Evolutionary conservation across 2,329 filamentous ascomycete genomes (phyloP), one percentile per base, ranked within the genome.

Genomic region (Cercospora sp.): DNA sequence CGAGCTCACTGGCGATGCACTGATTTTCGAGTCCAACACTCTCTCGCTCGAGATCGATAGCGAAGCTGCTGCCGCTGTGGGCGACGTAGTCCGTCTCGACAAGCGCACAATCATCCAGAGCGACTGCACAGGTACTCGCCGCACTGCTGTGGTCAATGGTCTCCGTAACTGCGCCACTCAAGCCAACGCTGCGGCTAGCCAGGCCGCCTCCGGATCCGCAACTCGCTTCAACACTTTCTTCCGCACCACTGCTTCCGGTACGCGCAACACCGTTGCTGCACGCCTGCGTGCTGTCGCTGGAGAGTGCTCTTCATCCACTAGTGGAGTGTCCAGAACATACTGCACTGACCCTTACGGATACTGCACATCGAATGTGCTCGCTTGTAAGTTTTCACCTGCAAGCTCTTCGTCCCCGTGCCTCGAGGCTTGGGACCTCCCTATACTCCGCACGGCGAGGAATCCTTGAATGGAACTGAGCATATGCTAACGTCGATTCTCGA

Each of bases 141-240:
- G 26, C n/a, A 58, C 26, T 20, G 53, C 53, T 12, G 53, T 58
- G 28, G 30, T 33, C 53, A 58, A 30, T 30, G 53, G 53, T 5
- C 53, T 58, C 16, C 53, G 53, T 8, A 58, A 58, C 26, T 58
- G 53, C 30, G 53, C 53, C 23, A 58, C 20, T 58, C 53, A 58
- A 33, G 53, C 53, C 20, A 58, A 28, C 13, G 53, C 53, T 58
- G 53, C 53, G 10, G 53, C 53, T 33, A 58, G 53, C 28, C 53
- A 58, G 30, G 53, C 53, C 26, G 53, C 53, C 53, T 58, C 53
- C 30, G 53, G 53, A 10, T 58, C 53, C 26, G 53, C 53, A 12
- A 58, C 53, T 58, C 53, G 53, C 26, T 58, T 58, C 28, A 58
- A 58, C 30, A 58, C 53, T 33, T 58, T 58, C 53, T 58, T 58